phyloP scores from a whole-genome alignment of 2,329 filamentous ascomycete genomes.

The Nigrograna mackinnonii region DNA sequence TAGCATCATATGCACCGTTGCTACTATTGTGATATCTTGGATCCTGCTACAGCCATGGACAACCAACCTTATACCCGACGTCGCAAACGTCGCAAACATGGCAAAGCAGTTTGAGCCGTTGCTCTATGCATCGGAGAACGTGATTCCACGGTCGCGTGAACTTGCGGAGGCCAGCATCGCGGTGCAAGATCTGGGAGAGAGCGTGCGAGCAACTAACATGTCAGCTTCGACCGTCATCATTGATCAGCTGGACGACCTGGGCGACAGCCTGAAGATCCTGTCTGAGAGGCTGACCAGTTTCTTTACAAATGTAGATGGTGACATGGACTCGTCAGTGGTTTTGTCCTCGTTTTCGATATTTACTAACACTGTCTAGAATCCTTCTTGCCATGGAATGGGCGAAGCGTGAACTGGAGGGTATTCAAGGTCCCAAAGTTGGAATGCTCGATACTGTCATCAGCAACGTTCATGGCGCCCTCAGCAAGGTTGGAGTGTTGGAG shows the following conservation, averaged over 20 bases:
- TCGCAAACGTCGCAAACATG: slow-evolving; percentile 87
- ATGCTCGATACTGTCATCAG: slow-evolving; percentile 76
- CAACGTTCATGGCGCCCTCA: slow-evolving; percentile 80
- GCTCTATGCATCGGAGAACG: slow-evolving; percentile 92
- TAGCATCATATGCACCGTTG: slow-evolving; percentile 65
- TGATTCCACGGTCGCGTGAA: slow-evolving; percentile 81
- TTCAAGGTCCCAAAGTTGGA: slow-evolving; percentile 46
- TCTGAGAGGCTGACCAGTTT: slow-evolving; percentile 87
- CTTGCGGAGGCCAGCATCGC: slow-evolving; percentile 90
- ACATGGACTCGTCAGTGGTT: slow-evolving; percentile 73
- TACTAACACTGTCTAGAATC: slow-evolving; percentile 59
- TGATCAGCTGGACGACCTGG: slow-evolving; percentile 80
- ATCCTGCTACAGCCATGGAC: slow-evolving; percentile 68
- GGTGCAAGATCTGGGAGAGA: slow-evolving; percentile 93
- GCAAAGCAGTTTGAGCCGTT: slow-evolving; percentile 92
- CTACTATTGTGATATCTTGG: slow-evolving; percentile 67
- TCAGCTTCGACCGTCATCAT: slow-evolving; percentile 86
- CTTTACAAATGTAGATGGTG: slow-evolving; percentile 90
- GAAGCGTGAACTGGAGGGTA: slow-evolving; percentile 73
- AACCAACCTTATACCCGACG: slow-evolving; percentile 73
- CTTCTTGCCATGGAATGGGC: slow-evolving; percentile 97
- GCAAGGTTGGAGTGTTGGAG: slow-evolving; percentile 55
- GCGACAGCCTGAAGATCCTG: slow-evolving; percentile 81
- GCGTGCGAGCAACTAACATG: slow-evolving; percentile 86
- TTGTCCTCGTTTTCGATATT: background rate